A percentile compares a stretch with the other conserved stretches of the same genome.
phyloP scores from a whole-genome alignment of 768 basidiomycete species.

The Psilocybe sp. region DNA sequence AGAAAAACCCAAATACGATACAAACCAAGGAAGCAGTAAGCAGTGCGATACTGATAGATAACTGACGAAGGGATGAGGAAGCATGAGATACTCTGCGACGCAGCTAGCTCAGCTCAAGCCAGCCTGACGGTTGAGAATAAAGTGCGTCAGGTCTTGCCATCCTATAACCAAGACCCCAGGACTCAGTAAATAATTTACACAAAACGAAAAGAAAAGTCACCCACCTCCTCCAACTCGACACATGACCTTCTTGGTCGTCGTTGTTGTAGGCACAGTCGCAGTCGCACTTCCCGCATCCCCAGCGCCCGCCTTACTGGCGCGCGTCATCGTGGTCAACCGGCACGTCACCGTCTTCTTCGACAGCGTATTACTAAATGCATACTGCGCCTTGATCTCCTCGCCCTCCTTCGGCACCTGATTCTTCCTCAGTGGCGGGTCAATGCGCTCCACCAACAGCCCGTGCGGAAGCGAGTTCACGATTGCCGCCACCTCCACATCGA shows the following conservation, averaged over 20 bases:
- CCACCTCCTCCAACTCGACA: constrained; percentile 85
- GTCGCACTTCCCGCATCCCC: constrained; percentile 13
- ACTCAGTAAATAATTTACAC: not conserved
- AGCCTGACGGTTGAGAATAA: constrained; percentile 74
- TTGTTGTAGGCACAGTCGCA: constrained; percentile 5
- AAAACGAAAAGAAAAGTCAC: constrained; percentile 20
- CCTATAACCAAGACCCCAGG: constrained; percentile 35
- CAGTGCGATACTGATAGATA: too few species aligned
- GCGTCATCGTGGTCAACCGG: constrained; percentile 74
- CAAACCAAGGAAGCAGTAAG: not conserved
- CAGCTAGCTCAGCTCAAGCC: constrained; percentile 36
- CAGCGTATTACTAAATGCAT: constrained; percentile 73
- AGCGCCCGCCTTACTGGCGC: constrained; percentile 48
- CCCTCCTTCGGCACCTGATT: constrained; percentile 57
- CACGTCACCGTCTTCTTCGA: constrained; percentile 76
- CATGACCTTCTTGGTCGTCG: constrained; percentile 83
- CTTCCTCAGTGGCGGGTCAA: constrained; percentile 72
- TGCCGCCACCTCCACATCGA: constrained; percentile 75
- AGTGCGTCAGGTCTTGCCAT: constrained; percentile 78
- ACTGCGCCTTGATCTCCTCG: constrained; percentile 81
- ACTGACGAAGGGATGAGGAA: not conserved
- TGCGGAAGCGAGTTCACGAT: constrained; percentile 78
- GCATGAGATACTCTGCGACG: not conserved
- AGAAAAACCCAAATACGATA: not conserved
- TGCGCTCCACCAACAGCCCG: constrained; percentile 71